Conservation (phyloP, 2,329 filamentous ascomycete species). For the Mycosphaerelloides madeirae region DNA sequence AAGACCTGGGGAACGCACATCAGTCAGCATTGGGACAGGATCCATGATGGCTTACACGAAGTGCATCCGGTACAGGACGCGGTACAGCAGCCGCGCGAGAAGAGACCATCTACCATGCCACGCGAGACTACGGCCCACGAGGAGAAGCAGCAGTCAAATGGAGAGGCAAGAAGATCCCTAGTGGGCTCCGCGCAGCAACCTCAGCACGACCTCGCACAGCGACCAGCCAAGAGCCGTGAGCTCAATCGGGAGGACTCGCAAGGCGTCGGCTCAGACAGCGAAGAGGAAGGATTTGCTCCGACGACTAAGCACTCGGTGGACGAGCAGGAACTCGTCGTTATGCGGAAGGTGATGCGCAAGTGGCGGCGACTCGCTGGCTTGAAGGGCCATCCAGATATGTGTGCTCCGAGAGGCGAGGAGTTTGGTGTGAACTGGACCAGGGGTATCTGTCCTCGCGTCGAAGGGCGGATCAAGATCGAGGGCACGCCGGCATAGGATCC, state of each 20-base stretch:
- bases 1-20: conserved; percentile 62
- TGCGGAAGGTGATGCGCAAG: conserved; percentile 64
- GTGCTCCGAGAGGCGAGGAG: conserved; percentile 54
- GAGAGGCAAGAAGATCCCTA: conserved; percentile 12
- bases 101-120: neutral
- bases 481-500: conserved; percentile 6
- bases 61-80: conserved; percentile 38
- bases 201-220: conserved; percentile 9
- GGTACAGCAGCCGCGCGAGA: conserved; percentile 10
- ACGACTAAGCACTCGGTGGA: conserved; percentile 44
- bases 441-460: conserved; percentile 70
- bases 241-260: conserved; percentile 3
- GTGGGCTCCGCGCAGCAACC: conserved; percentile 19
- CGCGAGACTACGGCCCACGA: neutral
- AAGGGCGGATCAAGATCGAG: conserved; percentile 62
- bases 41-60: conserved; percentile 58
- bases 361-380: conserved; percentile 69
- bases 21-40: conserved; percentile 59
- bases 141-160: conserved; percentile 4
- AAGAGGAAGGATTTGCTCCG: conserved; percentile 37
- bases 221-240: conserved; percentile 10
- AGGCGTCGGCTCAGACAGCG: conserved; percentile 27
- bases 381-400: conserved; percentile 43
- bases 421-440: conserved; percentile 69
- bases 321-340: conserved; percentile 56